phyloP scores from a whole-genome alignment of 2,329 filamentous ascomycete species.

The Pezicula carpinea region DNA sequence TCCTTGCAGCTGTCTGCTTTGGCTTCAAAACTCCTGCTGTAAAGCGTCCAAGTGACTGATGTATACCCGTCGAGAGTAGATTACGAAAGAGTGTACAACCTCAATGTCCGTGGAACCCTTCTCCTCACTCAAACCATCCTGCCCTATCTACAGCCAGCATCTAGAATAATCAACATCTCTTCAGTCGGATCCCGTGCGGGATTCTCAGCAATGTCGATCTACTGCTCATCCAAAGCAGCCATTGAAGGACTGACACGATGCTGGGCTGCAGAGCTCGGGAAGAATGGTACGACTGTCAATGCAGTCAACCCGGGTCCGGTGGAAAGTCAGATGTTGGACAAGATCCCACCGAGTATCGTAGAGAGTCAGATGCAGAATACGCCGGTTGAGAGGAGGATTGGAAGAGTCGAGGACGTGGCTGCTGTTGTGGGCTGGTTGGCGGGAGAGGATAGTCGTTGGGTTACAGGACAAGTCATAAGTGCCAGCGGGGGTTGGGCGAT shows the following conservation, averaged over 20 bases:
- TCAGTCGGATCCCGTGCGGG: constrained; percentile 7
- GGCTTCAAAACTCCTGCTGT: no score
- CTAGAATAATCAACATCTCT: constrained; percentile 15
- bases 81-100: constrained; percentile 66
- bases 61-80: no score
- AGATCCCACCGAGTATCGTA: constrained; percentile 13
- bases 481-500: constrained; percentile 27
- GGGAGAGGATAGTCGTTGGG: constrained; percentile 36
- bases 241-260: constrained; percentile 14
- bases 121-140: constrained; percentile 13
- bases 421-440: constrained; percentile 50
- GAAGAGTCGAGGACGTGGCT: constrained; percentile 46
- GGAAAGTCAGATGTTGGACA: constrained; percentile 21
- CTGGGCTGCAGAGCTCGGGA: constrained; percentile 14
- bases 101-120: constrained; percentile 55
- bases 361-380: constrained; percentile 13
- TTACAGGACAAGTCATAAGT: constrained; percentile 33
- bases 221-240: constrained; percentile 12
- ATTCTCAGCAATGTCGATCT: constrained; percentile 8
- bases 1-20: no score
- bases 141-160: constrained; percentile 5
- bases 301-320: constrained; percentile 14
- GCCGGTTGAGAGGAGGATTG: constrained; percentile 37
- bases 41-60: no score
- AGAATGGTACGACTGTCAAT: constrained; percentile 16